Evolutionary conservation across 2,329 filamentous ascomycete species (phyloP).

Genomic region (Aspergillus unguis): DNA sequence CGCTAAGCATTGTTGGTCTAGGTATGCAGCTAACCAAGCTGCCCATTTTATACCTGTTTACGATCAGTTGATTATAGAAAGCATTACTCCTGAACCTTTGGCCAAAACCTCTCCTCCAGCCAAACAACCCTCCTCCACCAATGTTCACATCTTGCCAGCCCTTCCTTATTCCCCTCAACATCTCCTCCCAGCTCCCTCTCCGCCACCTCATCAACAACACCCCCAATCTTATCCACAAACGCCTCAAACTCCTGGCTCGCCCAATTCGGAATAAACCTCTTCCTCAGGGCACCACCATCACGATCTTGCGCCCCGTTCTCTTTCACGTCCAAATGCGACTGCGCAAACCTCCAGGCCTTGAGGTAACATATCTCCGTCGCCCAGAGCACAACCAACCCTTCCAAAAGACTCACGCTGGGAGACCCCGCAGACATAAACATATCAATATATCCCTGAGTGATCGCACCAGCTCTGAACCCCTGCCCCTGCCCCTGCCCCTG

Average conservation of each 20-base stretch:
- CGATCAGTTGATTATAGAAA: no score
- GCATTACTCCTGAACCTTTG: conserved; percentile 29
- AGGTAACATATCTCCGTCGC: conserved; percentile 68
- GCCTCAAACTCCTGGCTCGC: conserved; percentile 57
- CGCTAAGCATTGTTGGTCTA: no score
- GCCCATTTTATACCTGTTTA: no score
- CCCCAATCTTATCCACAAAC: conserved; percentile 57
- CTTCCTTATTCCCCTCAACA: conserved; percentile 34
- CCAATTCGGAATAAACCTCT: conserved; percentile 68
- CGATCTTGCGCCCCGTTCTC: conserved; percentile 41
- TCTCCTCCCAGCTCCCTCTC: conserved; percentile 32
- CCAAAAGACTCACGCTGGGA: conserved; percentile 54
- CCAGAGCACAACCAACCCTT: conserved; percentile 72
- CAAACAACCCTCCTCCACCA: conserved; percentile 51
- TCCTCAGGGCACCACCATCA: conserved; percentile 63
- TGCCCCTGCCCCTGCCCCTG: conserved; percentile 3
- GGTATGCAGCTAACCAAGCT: no score
- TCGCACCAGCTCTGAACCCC: conserved; percentile 27
- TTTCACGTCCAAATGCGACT: conserved; percentile 30
- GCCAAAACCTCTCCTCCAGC: conserved; percentile 61
- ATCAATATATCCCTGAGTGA: conserved; percentile 56
- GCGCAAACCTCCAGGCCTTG: conserved; percentile 54
- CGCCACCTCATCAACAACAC: conserved; percentile 55
- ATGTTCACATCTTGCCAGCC: conserved; percentile 44
- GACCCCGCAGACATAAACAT: conserved; percentile 57